Evolutionary conservation across 371 early-diverging fungal genomes (phyloP), one percentile per base, ranked within the genome.

Genomic region (Lichtheimia ramosa): DNA sequence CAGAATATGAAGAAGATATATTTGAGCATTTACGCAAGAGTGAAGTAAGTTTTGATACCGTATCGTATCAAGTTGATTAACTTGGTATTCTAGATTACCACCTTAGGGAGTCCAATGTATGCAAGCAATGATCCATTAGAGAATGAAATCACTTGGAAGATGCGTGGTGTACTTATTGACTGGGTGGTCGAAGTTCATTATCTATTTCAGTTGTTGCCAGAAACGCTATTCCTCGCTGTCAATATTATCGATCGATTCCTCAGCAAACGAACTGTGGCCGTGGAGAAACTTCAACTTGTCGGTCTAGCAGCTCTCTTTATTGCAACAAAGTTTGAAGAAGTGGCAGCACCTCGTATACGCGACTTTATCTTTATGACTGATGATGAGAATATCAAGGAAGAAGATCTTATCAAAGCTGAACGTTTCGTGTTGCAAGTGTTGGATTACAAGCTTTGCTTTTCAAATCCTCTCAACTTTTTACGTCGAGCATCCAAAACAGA

Each of bases 241-340:
- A 97, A 97, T 79, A 82, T 99, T 46, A 87, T 99, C 50, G 99
- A 99, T 69, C 89, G 99, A 15, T 98, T 99, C 79, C 85, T 99
- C 20, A 92, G 96, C 21, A 65, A 71, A 48, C 91, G 96, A 34
- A 80, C 84, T 2, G 93, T 98, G 1, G 87, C 92, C 0, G 64
- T 94, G 25, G 81, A 81, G 51, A 98, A 97, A 68, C 86, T 99
- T 13, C 99, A 99, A 70, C 83, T 99, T 13, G 97, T 99, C n/a
- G 99, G 99, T 2, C 82, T 97, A 43, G 90, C 97, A 0, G 86
- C 95, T 1, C 68, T 99, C 60, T 92, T 96, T 63, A 87, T 99
- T 58, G 97, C 99, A 0, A 79, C 94, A 63, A 99, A 99, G 73
- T 96, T 95, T 77, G 99, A 99, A 82, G 99, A 99, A 73, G 88